A percentile compares a stretch with the other conserved stretches of the same genome.
Conservation (phyloP, 768 basidiomycete species). For the Mycena belliarum region DNA sequence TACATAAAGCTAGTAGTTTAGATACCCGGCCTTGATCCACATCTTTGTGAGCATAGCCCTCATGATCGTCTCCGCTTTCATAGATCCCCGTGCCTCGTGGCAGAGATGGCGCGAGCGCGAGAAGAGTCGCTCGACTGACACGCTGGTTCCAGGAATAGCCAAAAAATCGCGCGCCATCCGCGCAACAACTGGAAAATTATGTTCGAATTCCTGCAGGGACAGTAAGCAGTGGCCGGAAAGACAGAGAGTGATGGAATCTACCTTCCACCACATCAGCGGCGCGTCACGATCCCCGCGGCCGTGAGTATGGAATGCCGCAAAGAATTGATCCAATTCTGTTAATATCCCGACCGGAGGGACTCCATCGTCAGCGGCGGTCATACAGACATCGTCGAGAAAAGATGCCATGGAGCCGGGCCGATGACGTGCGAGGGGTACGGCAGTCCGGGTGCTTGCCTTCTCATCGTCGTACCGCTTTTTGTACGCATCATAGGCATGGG, state of each 20-base stretch:
- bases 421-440: no score
- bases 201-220: not conserved
- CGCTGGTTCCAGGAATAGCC: conserved; percentile 27
- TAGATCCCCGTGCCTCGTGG: not conserved
- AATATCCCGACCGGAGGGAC: not conserved
- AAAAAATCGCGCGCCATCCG: not conserved
- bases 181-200: not conserved
- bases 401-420: no score
- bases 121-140: conserved; percentile 27
- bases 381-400: not conserved
- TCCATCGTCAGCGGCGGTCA: not conserved
- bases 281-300: not conserved
- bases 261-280: conserved; percentile 1
- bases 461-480: not conserved
- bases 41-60: conserved; percentile 23
- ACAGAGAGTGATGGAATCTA: not conserved
- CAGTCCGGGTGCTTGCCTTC: no score
- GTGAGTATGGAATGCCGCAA: not conserved
- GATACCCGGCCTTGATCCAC: conserved; percentile 21
- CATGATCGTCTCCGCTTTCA: conserved; percentile 23
- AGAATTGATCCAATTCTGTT: not conserved
- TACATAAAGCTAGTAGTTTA: conserved; percentile 42
- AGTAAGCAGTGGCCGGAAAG: no score
- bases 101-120: conserved; percentile 26
- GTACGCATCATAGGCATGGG: not conserved